Conservation (phyloP, 495 filamentous ascomycete genomes). For the Penicillium malachiteum region DNA sequence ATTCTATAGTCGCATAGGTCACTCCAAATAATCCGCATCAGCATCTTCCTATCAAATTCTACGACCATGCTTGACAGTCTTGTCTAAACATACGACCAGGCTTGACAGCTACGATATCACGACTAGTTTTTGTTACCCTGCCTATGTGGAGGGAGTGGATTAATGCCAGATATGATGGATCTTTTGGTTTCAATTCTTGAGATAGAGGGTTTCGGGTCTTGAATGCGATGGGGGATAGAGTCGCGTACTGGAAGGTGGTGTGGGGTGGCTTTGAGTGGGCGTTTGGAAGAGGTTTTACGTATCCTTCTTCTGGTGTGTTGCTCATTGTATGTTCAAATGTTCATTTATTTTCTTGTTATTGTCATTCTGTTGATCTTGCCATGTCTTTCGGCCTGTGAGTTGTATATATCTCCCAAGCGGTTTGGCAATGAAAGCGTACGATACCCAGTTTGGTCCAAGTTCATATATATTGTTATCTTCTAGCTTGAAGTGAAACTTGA, state of each 20-base stretch:
- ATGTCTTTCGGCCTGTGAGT: constrained; percentile 34
- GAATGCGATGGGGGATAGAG: constrained; percentile 17
- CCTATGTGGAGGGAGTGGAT: constrained; percentile 10
- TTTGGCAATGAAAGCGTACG: constrained; percentile 46
- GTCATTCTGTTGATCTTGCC: constrained; percentile 36
- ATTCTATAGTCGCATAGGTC: background rate
- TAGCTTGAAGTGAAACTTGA: too few relatives aligned
- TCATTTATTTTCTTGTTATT: constrained; percentile 22
- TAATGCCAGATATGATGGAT: constrained; percentile 13
- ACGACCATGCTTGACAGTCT: background rate
- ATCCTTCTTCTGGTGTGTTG: constrained; percentile 15
- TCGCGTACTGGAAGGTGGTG: constrained; percentile 5
- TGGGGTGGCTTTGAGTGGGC: constrained; percentile 6
- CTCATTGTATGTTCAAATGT: constrained; percentile 15
- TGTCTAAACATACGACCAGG: constrained; percentile 4
- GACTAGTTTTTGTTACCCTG: constrained; percentile 8
- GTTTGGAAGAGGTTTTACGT: constrained; percentile 14
- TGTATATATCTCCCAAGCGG: constrained; percentile 48
- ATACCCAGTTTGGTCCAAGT: constrained; percentile 28
- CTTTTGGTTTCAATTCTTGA: constrained; percentile 16
- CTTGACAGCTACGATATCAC: constrained; percentile 7
- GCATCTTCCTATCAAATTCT: background rate
- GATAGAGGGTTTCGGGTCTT: constrained; percentile 13
- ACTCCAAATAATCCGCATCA: background rate
- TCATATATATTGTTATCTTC: background rate